Base-by-base conservation (phyloP, 1,139 yeast species). In the Kazachstania sp. region DNA sequence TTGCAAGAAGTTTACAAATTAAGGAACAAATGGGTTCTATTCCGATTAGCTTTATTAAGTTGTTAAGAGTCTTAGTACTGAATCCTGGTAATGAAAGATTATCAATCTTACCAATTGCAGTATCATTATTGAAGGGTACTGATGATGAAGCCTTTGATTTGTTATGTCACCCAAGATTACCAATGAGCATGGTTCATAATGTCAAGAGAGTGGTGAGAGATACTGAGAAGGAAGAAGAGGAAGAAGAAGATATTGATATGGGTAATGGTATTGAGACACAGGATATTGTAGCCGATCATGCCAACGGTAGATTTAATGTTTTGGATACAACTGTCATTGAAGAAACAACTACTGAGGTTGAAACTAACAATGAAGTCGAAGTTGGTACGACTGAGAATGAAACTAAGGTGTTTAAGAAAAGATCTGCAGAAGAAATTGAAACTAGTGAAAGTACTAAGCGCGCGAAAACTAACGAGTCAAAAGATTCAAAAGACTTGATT, bases 131-230 rank as follows among this genome's bases (percentile, higher is more conserved):
- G 32, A 65, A 68, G 46, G 60, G 64, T 34, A 55, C 62, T 1
- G 56, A 56, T 28, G 68, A 71, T 45, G 68, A 66, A 31, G 67
- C 74, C 4, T 64, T 86, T 54, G 79, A 81, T 59, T 73, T 80
- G 3, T 71, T 86, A 57, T 74, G 79, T 51, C 85, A 85, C 57
- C 95, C 96, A 36, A 72, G 94, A 54, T 77, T 87, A 55, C 96
- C 96, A 2, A 77, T 86, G 37, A 66, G 75, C 46, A 73, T 78
- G 4, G 57, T 65, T 35, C 67, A 71, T 45, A 64, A 69, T 43
- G 67, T 61, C 32, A 64, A 58, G 46, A 43, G 49, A 36, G 37
- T 49, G 28, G 62, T 55, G 39, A 32, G 29, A 34, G 39, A 38
- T 16, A 9, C 6, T 23, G 28, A 23, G 2, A 23, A 9, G 28